Base-by-base conservation (phyloP, 208 protist species). In the Trypanosoma vivax region DNA sequence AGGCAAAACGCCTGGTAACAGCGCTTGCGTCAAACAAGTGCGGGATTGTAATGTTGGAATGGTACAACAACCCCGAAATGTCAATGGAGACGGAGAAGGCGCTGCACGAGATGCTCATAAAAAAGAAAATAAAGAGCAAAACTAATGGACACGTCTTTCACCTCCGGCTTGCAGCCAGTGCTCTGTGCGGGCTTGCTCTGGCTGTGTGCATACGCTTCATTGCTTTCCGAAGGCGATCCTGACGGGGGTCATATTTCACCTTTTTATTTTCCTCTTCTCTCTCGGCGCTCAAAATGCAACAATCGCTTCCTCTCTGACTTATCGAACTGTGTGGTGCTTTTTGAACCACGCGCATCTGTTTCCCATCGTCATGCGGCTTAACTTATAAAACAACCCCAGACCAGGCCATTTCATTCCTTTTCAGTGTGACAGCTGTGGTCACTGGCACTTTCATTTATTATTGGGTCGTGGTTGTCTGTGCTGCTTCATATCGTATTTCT, bases 41-140 rank as follows among this genome's bases (percentile, higher is more conserved):
- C 14, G 85, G 79, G 31, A 67, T 93, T 19, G 62, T 37, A 3
- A 45, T 34, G 13, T 57, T 94, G 9, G 86, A 88, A 65, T 88
- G 79, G 82, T 90, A 74, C 69, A 90, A 94, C 65, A 92, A 92
- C 54, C 85, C 85, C 3, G 71, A 64, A 33, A 86, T 92, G 33
- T 46, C 54, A 41, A 59, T 75, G 11, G 61, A 27, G 25, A 72
- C 74, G n/a, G 85, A 87, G 67, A 73, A 75, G 61, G 41, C 38
- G 30, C 66, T 92, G 2, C 61, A 75, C 49, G 70, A 79, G 16
- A 70, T 74, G 2, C 66, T 86, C 28, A 59, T 75, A 23, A 57
- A 42, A 37, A 84, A 79, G 60, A 50, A 65, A 27, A 49, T 46
- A 28, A 18, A 6, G 13, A 1, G 0, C 4, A 13, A 27, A 10